These are phyloP conservation scores for Entomophthora muscae DNA, from an alignment of 371 early-diverging fungal genomes.

Conservation along the genomic window DNA sequence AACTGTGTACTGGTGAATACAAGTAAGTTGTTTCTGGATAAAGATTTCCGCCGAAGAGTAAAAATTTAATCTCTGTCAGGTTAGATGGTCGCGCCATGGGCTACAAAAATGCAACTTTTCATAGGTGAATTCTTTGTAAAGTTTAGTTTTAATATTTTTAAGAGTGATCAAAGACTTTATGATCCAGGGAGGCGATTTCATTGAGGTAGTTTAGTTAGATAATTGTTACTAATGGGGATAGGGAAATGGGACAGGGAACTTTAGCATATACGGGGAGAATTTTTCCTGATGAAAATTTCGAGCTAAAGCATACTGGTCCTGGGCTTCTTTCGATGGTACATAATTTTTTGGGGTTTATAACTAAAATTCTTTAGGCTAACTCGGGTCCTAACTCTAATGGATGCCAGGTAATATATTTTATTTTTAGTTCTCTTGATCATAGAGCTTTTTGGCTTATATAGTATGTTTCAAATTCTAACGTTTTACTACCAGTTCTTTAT, in stretches of 20 bases:
- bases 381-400: slow-evolving; percentile 88
- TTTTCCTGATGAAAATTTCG: slow-evolving; percentile 97
- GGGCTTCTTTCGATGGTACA: slow-evolving; percentile 91
- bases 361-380: slow-evolving; percentile 48
- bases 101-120: slow-evolving; percentile 81
- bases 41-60: not conserved
- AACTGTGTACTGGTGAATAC: slow-evolving; percentile 86
- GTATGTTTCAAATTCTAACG: not conserved
- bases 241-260: slow-evolving; percentile 94
- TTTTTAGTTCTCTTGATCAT: not conserved
- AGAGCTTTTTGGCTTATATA: too few species aligned
- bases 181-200: slow-evolving; percentile 98
- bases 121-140: slow-evolving; percentile 34
- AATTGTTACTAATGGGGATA: slow-evolving; percentile 14
- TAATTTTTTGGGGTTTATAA: not conserved
- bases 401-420: slow-evolving; percentile 38
- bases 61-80: slow-evolving; percentile 15
- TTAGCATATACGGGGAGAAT: slow-evolving; percentile 89
- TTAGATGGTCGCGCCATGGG: slow-evolving; percentile 63
- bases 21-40: slow-evolving; percentile 21
- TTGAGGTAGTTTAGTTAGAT: slow-evolving; percentile 27
- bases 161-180: slow-evolving; percentile 93
- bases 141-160: slow-evolving; percentile 12
- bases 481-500: slow-evolving; percentile 68
- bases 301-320: slow-evolving; percentile 72